These are phyloP conservation scores for Hyaloscypha hepaticicola DNA, from an alignment of 495 filamentous ascomycete genomes.

Conservation along the genomic window DNA sequence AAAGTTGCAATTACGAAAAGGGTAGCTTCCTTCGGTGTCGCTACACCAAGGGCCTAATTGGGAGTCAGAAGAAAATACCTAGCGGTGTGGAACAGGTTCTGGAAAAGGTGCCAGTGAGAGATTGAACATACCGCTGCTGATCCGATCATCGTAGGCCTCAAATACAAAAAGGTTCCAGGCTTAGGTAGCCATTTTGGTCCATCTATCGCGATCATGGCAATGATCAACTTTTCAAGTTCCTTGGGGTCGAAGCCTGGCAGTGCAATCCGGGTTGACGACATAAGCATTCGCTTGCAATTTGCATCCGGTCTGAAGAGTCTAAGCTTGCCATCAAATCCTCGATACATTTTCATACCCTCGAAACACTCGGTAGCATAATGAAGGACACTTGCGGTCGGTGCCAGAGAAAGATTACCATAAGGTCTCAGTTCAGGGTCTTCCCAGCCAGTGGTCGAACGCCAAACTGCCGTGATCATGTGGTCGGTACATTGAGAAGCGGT, in stretches of 20 bases:
- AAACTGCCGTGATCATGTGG: slow-evolving; percentile 78
- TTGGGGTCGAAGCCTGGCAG: slow-evolving; percentile 71
- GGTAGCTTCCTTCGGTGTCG: slow-evolving; percentile 76
- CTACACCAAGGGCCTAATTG: slow-evolving; percentile 71
- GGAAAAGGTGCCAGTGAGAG: neutral
- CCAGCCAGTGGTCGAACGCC: slow-evolving; percentile 72
- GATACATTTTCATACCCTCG: slow-evolving; percentile 86
- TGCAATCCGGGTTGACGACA: slow-evolving; percentile 70
- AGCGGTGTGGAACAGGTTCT: no score
- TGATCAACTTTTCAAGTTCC: slow-evolving; percentile 73
- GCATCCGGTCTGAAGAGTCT: slow-evolving; percentile 81
- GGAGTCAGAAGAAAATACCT: neutral
- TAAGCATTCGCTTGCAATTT: slow-evolving; percentile 74
- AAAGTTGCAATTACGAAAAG: slow-evolving; percentile 73
- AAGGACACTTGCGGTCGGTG: slow-evolving; percentile 80
- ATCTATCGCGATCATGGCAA: slow-evolving; percentile 65
- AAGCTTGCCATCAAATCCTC: slow-evolving; percentile 76
- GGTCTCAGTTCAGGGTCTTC: slow-evolving; percentile 73
- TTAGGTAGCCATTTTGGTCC: slow-evolving; percentile 79
- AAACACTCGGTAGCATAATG: slow-evolving; percentile 95
- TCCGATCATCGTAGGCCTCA: slow-evolving; percentile 81
- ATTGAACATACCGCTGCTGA: slow-evolving; percentile 40
- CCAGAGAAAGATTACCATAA: slow-evolving; percentile 75
- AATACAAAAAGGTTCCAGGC: slow-evolving; percentile 70
- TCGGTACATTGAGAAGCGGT: slow-evolving; percentile 70